Conservation (phyloP, 768 basidiomycete genomes). For the Phlebiopsis flavidoalba region DNA sequence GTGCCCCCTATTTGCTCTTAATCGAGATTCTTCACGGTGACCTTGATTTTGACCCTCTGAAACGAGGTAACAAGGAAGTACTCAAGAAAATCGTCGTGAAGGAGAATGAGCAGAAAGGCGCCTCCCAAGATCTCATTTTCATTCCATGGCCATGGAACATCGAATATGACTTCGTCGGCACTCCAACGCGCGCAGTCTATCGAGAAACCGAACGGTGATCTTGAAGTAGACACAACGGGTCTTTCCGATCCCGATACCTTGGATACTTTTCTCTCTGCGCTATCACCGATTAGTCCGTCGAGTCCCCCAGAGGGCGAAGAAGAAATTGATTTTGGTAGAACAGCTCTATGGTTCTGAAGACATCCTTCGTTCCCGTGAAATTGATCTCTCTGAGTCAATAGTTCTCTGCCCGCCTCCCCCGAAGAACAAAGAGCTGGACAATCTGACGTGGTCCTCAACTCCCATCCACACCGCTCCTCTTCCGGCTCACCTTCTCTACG, state of each 20-base stretch:
- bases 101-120: constrained; percentile 54
- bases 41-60: constrained; percentile 86
- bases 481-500: constrained; percentile 24
- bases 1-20: constrained; percentile 88
- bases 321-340: constrained; percentile 93
- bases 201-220: constrained; percentile 18
- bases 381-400: constrained; percentile 83
- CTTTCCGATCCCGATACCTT: constrained; percentile 2
- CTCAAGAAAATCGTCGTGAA: constrained; percentile 71
- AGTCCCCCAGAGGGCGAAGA: constrained; percentile 36
- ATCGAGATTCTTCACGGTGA: constrained; percentile 89
- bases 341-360: constrained; percentile 85
- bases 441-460: constrained; percentile 70
- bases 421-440: constrained; percentile 87
- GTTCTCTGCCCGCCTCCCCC: constrained; percentile 76
- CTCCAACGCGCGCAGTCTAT: neutral
- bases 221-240: constrained; percentile 22
- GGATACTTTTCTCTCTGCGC: neutral
- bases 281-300: constrained; percentile 10
- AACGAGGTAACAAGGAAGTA: constrained; percentile 80
- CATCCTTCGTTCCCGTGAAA: constrained; percentile 59
- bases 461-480: constrained; percentile 42
- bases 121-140: constrained; percentile 48
- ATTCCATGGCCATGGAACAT: constrained; percentile 17
- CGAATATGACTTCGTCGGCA: neutral